phyloP scores from a whole-genome alignment of 208 protist genomes.

The Entamoeba histolytica region DNA sequence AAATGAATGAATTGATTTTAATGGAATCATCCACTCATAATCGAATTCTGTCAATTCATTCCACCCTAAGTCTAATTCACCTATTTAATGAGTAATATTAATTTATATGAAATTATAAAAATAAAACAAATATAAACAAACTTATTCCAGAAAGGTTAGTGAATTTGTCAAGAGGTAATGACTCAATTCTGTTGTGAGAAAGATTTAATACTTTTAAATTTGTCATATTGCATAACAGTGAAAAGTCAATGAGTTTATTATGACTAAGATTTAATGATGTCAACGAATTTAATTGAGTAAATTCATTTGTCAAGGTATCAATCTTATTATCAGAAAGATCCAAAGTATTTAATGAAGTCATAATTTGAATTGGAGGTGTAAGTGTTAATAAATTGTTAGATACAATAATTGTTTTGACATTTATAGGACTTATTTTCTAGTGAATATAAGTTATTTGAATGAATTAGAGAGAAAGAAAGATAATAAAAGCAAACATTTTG shows the following conservation, averaged over 20 bases:
- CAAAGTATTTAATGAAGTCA: not conserved
- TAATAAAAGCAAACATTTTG: not conserved
- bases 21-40: not conserved
- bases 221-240: not conserved
- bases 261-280: not conserved
- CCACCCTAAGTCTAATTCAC: not conserved
- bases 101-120: not conserved
- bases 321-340: not conserved
- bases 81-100: not conserved
- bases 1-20: not conserved
- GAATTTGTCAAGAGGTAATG: not conserved
- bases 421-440: not conserved
- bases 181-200: not conserved
- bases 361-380: not conserved
- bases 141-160: not conserved
- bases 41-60: not conserved
- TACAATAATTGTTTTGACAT: not conserved
- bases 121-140: not conserved
- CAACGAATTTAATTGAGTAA: not conserved
- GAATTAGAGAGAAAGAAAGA: not conserved
- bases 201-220: not conserved
- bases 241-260: not conserved
- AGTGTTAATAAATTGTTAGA: not conserved
- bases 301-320: not conserved
- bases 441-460: not conserved